Evolutionary conservation across 495 filamentous ascomycete species (phyloP).

Genomic region (Jackrogersella minutella): DNA sequence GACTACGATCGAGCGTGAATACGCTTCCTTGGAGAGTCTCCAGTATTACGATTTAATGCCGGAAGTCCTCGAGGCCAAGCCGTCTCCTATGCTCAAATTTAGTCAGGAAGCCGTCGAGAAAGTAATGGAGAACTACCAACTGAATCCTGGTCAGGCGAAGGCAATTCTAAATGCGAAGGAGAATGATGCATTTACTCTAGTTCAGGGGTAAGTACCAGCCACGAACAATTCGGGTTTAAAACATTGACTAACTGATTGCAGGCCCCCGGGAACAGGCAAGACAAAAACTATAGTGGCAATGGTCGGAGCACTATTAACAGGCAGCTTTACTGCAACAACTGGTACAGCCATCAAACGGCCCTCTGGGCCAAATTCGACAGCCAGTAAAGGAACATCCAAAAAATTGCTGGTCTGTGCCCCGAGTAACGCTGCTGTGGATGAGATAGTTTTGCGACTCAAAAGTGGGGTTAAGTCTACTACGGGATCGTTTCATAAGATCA

Average conservation of each 20-base stretch:
- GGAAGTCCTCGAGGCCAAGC: slow-evolving; percentile 86
- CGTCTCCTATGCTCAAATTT: slow-evolving; percentile 84
- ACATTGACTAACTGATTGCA: slow-evolving; percentile 39
- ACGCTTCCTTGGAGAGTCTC: slow-evolving; percentile 85
- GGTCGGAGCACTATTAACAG: slow-evolving; percentile 83
- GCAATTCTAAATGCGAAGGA: slow-evolving; percentile 90
- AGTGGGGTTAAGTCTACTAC: slow-evolving; percentile 80
- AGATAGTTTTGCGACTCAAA: slow-evolving; percentile 92
- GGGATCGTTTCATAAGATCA: slow-evolving; percentile 75
- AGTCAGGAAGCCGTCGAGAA: slow-evolving; percentile 71
- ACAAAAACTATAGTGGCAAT: slow-evolving; percentile 98
- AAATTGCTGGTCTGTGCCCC: slow-evolving; percentile 96
- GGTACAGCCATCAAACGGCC: slow-evolving; percentile 61
- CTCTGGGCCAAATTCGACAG: slow-evolving; percentile 41
- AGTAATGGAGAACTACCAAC: slow-evolving; percentile 75
- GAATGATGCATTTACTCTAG: slow-evolving; percentile 94
- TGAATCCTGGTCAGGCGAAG: slow-evolving; percentile 91
- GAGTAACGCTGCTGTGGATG: slow-evolving; percentile 96
- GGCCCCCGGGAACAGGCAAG: slow-evolving; percentile 93
- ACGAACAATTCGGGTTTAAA: neutral
- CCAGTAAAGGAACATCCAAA: slow-evolving; percentile 57
- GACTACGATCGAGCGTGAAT: slow-evolving; percentile 93
- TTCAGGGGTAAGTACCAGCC: slow-evolving; percentile 74
- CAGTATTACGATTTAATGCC: slow-evolving; percentile 95
- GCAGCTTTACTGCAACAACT: slow-evolving; percentile 57